Evolutionary conservation across 2,329 filamentous ascomycete species (phyloP).

Genomic region (Diplocarpon mali): DNA sequence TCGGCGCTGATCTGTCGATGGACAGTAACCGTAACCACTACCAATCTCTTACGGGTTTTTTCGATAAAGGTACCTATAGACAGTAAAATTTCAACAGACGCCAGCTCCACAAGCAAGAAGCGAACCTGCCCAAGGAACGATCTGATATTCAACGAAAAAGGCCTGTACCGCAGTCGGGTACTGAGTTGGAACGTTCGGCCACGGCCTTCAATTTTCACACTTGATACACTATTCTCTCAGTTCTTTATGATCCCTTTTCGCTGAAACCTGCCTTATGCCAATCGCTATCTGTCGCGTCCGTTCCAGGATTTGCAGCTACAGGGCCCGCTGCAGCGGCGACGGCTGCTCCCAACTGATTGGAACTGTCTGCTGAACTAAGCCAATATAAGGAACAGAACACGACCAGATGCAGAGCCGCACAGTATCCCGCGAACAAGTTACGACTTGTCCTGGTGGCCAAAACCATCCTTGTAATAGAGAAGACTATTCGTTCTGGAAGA

Average conservation of each 20-base stretch:
- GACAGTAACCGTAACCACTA: too few species aligned
- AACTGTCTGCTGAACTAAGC: conserved; percentile 58
- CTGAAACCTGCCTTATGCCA: conserved; percentile 47
- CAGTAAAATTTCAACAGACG: too few species aligned
- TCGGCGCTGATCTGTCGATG: too few species aligned
- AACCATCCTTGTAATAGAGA: conserved; percentile 83
- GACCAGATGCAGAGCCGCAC: conserved; percentile 75
- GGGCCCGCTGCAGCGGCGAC: conserved; percentile 33
- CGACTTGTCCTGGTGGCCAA: conserved; percentile 81
- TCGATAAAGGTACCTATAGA: too few species aligned
- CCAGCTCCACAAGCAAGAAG: too few species aligned
- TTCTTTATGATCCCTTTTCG: conserved; percentile 19
- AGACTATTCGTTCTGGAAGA: conserved; percentile 78
- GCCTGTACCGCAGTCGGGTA: too few species aligned
- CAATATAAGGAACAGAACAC: conserved; percentile 82
- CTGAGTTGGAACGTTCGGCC: too few species aligned
- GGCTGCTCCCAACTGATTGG: conserved; percentile 28
- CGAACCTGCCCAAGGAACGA: too few species aligned
- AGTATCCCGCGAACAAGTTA: conserved; percentile 90
- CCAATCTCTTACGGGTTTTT: too few species aligned
- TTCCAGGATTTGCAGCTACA: conserved; percentile 28
- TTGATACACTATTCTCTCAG: conserved; percentile 17
- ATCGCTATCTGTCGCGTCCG: conserved; percentile 34
- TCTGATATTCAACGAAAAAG: too few species aligned
- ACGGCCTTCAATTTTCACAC: conserved; percentile 7